Base-by-base conservation (phyloP, 192 early-diverging fungal species). In the Chytriomyces confervae region DNA sequence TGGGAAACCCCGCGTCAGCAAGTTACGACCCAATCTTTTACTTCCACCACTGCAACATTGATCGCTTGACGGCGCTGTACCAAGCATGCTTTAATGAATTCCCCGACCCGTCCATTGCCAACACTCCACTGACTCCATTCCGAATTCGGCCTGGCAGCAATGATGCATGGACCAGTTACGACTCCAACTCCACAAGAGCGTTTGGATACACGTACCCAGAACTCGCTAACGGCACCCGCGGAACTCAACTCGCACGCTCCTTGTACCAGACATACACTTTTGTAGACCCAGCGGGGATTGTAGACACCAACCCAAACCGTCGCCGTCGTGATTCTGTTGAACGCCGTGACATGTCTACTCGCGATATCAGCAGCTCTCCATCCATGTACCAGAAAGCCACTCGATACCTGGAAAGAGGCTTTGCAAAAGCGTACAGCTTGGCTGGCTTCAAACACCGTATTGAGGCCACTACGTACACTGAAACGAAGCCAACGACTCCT, bases 11-110 rank as follows among this genome's bases (percentile, higher is more conserved):
- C 0, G 69, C 20, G 5, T 18, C 57, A 9, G 69, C 69, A 24
- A 51, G 50, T 16, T 72, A 60, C 29, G 69, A 72, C 8, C 69
- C 69, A 18, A 57, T 72, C 50, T 72, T 72, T 60, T 72, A 72
- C 69, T 72, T 72, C 50, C 69, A 72, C 29, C 69, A 72, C 51
- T 72, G 69, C 44, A 72, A 72, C 51, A 51, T 72, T 13, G 69
- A 72, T 11, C 50, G 69, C 9, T 51, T 72, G 8, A 20, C 57
- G 50, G 69, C 69, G 4, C 13, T 72, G 29, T 60, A 72, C 51
- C 27, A 72, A 27, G 18, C 18, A 2, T 20, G 13, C 23, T 50
- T 72, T 8, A 51, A 45, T 23, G 18, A 20, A 10, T 72, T 60
- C 48, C 11, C 57, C 9, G 53, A 57, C 20, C 50, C 10, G 0